Evolutionary conservation across 164 flowering plant species (phyloP).

Genomic region (Euptelea pleiosperma): DNA sequence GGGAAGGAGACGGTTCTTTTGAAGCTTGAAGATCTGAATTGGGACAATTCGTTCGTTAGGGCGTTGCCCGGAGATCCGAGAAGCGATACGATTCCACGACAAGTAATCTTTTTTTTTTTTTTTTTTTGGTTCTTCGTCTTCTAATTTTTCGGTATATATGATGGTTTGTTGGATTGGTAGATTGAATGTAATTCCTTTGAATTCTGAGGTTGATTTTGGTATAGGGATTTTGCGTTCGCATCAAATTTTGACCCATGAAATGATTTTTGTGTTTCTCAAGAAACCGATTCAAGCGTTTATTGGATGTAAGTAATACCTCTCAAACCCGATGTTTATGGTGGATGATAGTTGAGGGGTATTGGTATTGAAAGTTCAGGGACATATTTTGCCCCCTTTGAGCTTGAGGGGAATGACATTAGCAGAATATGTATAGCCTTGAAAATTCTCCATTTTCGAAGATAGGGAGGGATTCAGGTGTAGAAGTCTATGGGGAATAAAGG

Average conservation of each 20-base stretch:
- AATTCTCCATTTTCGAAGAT: too few species aligned
- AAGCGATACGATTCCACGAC: slow-evolving; percentile 62
- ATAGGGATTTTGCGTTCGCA: neutral
- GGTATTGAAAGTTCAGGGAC: too few species aligned
- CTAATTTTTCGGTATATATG: too few species aligned
- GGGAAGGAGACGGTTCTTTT: slow-evolving; percentile 17
- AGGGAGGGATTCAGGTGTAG: too few species aligned
- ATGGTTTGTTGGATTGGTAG: neutral
- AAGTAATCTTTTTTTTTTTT: slow-evolving; percentile 34
- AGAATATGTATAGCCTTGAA: too few species aligned
- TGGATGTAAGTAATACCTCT: too few species aligned
- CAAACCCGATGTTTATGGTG: too few species aligned
- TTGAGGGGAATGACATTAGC: too few species aligned
- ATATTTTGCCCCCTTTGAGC: too few species aligned
- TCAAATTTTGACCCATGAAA: neutral
- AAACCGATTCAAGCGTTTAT: neutral
- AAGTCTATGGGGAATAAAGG: too few species aligned
- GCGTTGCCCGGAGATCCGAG: slow-evolving; percentile 85
- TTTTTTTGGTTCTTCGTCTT: too few species aligned
- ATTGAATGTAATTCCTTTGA: neutral
- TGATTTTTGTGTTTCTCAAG: neutral
- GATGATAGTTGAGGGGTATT: too few species aligned
- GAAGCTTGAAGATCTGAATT: slow-evolving; percentile 77
- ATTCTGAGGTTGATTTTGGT: neutral
- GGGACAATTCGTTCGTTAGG: slow-evolving; percentile 93